These are phyloP conservation scores for Athelia sp. DNA, from an alignment of 1,284 basidiomycete genomes.

Conservation along the genomic window DNA sequence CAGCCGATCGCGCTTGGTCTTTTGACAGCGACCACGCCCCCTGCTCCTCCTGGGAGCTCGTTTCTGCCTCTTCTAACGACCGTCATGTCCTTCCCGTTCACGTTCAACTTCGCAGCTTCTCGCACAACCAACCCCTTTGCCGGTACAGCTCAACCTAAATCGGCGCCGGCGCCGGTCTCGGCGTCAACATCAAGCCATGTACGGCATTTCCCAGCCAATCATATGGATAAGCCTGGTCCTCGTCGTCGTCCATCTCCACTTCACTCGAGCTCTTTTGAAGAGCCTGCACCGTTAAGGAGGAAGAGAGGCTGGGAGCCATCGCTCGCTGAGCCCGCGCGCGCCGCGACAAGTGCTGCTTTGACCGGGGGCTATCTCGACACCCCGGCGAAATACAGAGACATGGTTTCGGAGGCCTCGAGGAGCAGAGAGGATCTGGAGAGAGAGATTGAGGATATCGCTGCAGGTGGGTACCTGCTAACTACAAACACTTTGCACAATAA, in stretches of 20 bases:
- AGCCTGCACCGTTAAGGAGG: constrained; percentile 32
- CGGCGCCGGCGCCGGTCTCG: constrained; percentile 19
- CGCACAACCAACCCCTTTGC: constrained; percentile 64
- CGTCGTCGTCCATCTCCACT: constrained; percentile 8
- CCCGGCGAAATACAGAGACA: constrained; percentile 55
- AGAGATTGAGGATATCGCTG: not conserved
- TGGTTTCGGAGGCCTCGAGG: constrained; percentile 20
- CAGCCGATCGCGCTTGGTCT: no score
- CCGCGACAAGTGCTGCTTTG: constrained; percentile 44
- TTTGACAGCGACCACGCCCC: constrained; percentile 11
- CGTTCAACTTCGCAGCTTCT: constrained; percentile 57
- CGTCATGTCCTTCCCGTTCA: constrained; percentile 59
- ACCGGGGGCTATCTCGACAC: constrained; percentile 62
- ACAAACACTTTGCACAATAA: not conserved
- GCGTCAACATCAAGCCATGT: not conserved
- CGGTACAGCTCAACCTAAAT: constrained; percentile 12
- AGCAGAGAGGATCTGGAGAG: not conserved
- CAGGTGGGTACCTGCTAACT: not conserved
- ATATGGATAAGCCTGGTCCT: constrained; percentile 10
- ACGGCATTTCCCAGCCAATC: constrained; percentile 7
- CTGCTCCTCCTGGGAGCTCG: no score
- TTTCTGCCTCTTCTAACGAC: constrained; percentile 10
- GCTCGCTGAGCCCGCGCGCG: constrained; percentile 46
- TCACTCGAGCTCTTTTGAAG: constrained; percentile 12
- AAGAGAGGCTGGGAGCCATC: constrained; percentile 72